Evolutionary conservation across 2,329 filamentous ascomycete species (phyloP).

Genomic region (Xylogone sp.): DNA sequence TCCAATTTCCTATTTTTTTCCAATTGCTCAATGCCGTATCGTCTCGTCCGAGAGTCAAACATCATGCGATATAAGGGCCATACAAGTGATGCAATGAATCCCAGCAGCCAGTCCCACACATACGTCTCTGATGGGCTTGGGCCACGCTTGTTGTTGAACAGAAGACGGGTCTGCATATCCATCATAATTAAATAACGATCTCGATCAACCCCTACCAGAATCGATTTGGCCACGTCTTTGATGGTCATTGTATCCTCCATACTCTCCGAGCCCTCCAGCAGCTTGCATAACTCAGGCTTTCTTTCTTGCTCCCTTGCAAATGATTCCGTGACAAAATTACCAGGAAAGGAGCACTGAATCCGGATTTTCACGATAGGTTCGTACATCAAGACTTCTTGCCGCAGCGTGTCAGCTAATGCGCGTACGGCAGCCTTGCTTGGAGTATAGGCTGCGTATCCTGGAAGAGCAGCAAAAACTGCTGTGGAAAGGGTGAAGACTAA

Average conservation of each 20-base stretch:
- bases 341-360: conserved; percentile 10
- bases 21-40: too few species aligned
- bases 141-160: conserved; percentile 11
- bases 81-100: conserved; percentile 4
- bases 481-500: conserved; percentile 8
- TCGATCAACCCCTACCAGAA: conserved; percentile 6
- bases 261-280: conserved; percentile 9
- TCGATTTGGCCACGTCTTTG: conserved; percentile 3
- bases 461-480: conserved; percentile 8
- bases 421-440: conserved; percentile 9
- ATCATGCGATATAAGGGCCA: conserved; percentile 7
- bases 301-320: conserved; percentile 8
- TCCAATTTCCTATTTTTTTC: too few species aligned
- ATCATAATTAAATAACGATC: conserved; percentile 6
- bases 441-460: conserved; percentile 8
- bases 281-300: conserved; percentile 10
- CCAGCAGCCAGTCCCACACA: conserved; percentile 5
- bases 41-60: conserved; percentile 6
- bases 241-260: conserved; percentile 1
- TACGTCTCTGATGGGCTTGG: conserved; percentile 9
- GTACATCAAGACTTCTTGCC: conserved; percentile 9
- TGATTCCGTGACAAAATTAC: conserved; percentile 10
- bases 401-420: conserved; percentile 10
- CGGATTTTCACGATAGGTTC: conserved; percentile 6
- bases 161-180: conserved; percentile 6